phyloP scores from a whole-genome alignment of 352 stramenopile genomes.

The Phytophthora lateralis region DNA sequence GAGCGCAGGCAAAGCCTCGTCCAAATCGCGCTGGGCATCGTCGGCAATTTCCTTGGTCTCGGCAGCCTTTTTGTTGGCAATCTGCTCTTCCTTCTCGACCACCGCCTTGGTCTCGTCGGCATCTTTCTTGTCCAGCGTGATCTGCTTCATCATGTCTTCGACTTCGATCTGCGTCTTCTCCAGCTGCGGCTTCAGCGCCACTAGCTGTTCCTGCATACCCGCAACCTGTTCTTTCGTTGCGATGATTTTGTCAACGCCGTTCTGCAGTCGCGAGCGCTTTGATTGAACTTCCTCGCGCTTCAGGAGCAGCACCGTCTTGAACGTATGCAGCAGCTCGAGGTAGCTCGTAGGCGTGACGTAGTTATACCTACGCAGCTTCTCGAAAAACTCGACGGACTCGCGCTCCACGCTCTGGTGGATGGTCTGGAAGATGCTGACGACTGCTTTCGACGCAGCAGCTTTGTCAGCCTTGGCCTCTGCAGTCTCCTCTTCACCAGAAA shows the following conservation, averaged over 20 bases:
- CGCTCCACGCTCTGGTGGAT: constrained; percentile 93
- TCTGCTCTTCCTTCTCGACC: constrained; percentile 92
- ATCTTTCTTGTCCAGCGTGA: constrained; percentile 92
- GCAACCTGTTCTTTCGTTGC: constrained; percentile 93
- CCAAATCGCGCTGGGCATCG: constrained; percentile 92
- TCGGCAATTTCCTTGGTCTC: constrained; percentile 94
- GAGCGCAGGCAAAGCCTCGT: constrained; percentile 92
- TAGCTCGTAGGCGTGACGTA: constrained; percentile 96
- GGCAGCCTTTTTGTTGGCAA: constrained; percentile 91
- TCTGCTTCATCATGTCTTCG: constrained; percentile 94
- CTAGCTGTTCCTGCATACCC: constrained; percentile 92
- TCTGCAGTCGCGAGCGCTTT: constrained; percentile 86
- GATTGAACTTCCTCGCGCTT: constrained; percentile 91
- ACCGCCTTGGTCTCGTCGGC: constrained; percentile 92
- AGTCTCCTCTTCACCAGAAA: constrained; percentile 20
- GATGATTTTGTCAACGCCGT: constrained; percentile 94
- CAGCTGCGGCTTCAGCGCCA: constrained; percentile 91
- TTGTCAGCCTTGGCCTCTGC: constrained; percentile 21
- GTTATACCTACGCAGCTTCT: constrained; percentile 89
- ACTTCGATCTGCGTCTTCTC: constrained; percentile 93
- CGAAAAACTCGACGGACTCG: constrained; percentile 83
- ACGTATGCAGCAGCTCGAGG: constrained; percentile 93
- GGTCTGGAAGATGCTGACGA: constrained; percentile 83
- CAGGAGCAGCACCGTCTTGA: constrained; percentile 89
- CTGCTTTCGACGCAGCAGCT: constrained; percentile 25